phyloP scores from a whole-genome alignment of 1,139 yeast species.

The Lodderomyces beijingensis region DNA sequence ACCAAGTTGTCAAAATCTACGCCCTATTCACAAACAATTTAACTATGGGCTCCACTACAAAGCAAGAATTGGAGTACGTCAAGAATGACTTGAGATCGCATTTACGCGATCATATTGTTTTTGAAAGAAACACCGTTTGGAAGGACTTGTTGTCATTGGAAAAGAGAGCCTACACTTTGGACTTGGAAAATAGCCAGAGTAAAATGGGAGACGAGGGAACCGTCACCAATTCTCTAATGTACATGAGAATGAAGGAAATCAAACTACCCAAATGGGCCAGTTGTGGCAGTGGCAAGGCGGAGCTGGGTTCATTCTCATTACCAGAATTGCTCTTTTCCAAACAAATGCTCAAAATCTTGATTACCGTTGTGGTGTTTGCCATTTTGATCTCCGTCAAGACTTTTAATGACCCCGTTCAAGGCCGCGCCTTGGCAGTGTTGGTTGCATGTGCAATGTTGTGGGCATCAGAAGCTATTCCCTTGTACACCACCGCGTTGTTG shows the following conservation, averaged over 20 bases:
- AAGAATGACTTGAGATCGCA: conserved; percentile 68
- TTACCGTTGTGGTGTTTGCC: conserved; percentile 43
- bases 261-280: conserved; percentile 18
- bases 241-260: conserved; percentile 20
- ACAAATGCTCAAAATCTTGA: conserved; percentile 41
- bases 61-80: conserved; percentile 44
- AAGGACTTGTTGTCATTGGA: conserved; percentile 89
- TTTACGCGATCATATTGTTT: conserved; percentile 85
- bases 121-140: conserved; percentile 98
- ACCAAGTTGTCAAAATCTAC: conserved; percentile 48
- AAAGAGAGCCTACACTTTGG: conserved; percentile 44
- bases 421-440: conserved; percentile 76
- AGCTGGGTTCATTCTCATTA: no score
- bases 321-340: conserved; percentile 30
- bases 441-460: conserved; percentile 77
- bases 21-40: conserved; percentile 36
- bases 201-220: conserved; percentile 33
- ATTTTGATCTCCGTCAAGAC: conserved; percentile 54
- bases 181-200: conserved; percentile 23
- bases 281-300: conserved; percentile 12
- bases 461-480: conserved; percentile 93
- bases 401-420: conserved; percentile 62
- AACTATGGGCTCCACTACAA: conserved; percentile 21
- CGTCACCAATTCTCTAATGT: conserved; percentile 20
- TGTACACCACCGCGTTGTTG: conserved; percentile 77